Base-by-base conservation (phyloP, 1,284 basidiomycete genomes). In the Thecaphora frezii region DNA sequence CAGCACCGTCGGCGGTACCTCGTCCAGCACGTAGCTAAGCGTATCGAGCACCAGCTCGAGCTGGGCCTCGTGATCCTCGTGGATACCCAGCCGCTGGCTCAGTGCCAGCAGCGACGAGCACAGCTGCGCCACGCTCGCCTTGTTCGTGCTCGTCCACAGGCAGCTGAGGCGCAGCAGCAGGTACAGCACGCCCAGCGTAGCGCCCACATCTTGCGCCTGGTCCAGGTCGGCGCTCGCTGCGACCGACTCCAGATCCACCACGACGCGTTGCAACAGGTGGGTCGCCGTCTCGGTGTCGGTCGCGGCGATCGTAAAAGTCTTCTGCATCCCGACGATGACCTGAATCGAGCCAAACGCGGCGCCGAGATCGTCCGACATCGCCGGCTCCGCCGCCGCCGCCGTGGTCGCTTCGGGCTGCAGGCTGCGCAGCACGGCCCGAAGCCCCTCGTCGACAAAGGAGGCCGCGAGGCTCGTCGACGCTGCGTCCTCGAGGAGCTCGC, bases 281-380 rank as follows among this genome's bases (percentile, higher is more conserved):
- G 48, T 55, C 30, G 54, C 58, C 12, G 55, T 58, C 18, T 66
- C 63, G 26, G 52, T 48, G 44, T 61, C 63, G n/a, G 63, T 57
- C n/a, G 63, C 63, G 23, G 51, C 54, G 48, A 61, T 61, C 5
- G 45, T 44, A 25, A 66, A 66, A 39, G 44, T 44, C 14, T 58
- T 49, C 26, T 66, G 63, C 41, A 61, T 55, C 44, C 55, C 55
- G 50, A 54, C 61, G 58, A 66, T 58, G n/a, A 47, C 48, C 48
- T 58, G 24, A 0, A 66, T 44, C 12, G 63, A 59, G 7, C 26
- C 39, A 44, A 66, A 44, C 8, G 51, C 47, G 33, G 33, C 33
- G 14, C 7, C 28, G 7, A 8, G 28, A 30, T 30, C 28, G 28
- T 7, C 28, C 8, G n/a, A n/a, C n/a, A n/a, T n/a, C n/a, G n/a